These are phyloP conservation scores for Antrodiella citrinella DNA, from an alignment of 768 basidiomycete genomes.

Conservation along the genomic window DNA sequence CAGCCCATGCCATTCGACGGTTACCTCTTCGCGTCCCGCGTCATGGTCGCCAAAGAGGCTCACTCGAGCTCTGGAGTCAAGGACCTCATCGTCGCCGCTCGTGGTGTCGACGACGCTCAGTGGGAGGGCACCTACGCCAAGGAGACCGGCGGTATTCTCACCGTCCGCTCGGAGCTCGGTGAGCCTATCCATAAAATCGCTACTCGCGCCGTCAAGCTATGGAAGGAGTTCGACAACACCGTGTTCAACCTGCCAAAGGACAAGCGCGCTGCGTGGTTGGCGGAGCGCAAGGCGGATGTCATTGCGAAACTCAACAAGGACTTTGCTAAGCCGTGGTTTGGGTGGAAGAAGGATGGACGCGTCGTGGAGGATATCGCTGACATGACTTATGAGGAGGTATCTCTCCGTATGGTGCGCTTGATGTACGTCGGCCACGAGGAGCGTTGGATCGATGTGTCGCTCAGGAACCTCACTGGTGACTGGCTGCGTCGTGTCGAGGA, in stretches of 20 bases:
- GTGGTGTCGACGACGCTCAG: constrained; percentile 82
- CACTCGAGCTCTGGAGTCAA: constrained; percentile 94
- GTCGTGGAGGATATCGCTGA: constrained; percentile 83
- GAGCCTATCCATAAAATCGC: constrained; percentile 99
- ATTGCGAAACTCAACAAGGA: constrained; percentile 90
- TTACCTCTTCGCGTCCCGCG: constrained; percentile 90
- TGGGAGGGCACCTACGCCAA: constrained; percentile 96
- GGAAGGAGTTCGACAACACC: constrained; percentile 97
- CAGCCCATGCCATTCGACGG: constrained; percentile 99
- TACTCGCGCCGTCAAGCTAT: constrained; percentile 91
- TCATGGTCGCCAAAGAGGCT: constrained; percentile 99
- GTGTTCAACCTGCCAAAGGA: constrained; percentile 95
- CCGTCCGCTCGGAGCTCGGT: constrained; percentile 94
- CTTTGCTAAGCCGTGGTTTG: constrained; percentile 97
- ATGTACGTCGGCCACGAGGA: constrained; percentile 91
- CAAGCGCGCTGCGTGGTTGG: constrained; percentile 85
- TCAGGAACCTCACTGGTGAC: constrained; percentile 92
- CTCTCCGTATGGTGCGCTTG: constrained; percentile 82
- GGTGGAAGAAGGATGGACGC: constrained; percentile 86
- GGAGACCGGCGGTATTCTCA: constrained; percentile 93
- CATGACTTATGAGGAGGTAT: constrained; percentile 98
- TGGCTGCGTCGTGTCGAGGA: constrained; percentile 96
- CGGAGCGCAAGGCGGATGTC: constrained; percentile 80
- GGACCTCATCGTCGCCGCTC: constrained; percentile 89
- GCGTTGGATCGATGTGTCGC: constrained; percentile 88